Evolutionary conservation across 2,329 filamentous ascomycete genomes (phyloP), one percentile per base, ranked within the genome.

Genomic region (Ophiocordyceps camponoti-rufipedis): DNA sequence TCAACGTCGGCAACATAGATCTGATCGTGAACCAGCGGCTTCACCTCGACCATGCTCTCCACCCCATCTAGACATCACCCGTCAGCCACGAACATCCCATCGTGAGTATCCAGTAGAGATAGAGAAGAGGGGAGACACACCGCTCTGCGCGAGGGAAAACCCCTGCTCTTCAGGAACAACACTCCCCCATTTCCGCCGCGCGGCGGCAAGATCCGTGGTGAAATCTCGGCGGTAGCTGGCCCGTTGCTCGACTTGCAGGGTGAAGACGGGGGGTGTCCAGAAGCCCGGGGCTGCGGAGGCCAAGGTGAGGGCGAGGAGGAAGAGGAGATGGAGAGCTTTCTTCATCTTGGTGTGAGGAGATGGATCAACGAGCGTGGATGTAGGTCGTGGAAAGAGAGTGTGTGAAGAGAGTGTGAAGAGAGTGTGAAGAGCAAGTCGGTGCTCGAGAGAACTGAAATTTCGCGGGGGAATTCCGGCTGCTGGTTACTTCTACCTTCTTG

Each of bases 1-100:
- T 63, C 54, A 28, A 70, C 52, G 28, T 70, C 62, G 29, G 64
- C 60, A 28, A 69, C 55, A 56, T 62, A 71, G 45, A 66, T 57
- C 45, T 66, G 54, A 49, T 71, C 68, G 18, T 57, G 62, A 18
- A 60, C 57, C 23, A 67, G 53, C 1, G 66, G 58, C 41, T 56
- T 48, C 4, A 66, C 61, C 16, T 59, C 54, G 12, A 62, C 55
- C 5, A 52, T 49, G 5, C 59, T 57, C 48, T 59, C 62, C 63
- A 8, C 16, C 11, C 19, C 7, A 32, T 23, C 23, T 23, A 16
- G 32, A 28, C 9, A 29, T 11, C 29, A 38, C 13, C 14, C 14
- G 14, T 38, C 35, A 38, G n/a, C 33, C 12, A 16, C 12, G 33
- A n/a, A 38, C 13, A 16, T 13, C 28, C 28, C n/a, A n/a, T n/a